A percentile compares a stretch with the other conserved stretches of the same genome.
Conservation (phyloP, 805 yeast genomes). For the Saccharomycopsis amapae region DNA sequence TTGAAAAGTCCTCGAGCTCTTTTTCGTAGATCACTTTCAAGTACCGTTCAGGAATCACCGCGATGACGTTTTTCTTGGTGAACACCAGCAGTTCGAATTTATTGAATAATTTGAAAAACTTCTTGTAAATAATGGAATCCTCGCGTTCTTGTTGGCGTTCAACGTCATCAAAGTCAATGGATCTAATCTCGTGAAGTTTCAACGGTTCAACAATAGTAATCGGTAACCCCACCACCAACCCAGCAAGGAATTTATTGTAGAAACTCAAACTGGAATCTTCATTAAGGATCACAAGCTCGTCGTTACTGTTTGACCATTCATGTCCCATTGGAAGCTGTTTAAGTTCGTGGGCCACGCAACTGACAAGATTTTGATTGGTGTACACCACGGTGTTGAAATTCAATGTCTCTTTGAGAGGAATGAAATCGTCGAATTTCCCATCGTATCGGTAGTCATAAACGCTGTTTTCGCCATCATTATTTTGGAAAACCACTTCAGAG, state of each 20-base stretch:
- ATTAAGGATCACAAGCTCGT: slow-evolving; percentile 10
- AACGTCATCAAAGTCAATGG: slow-evolving; percentile 10
- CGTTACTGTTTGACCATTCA: slow-evolving; percentile 11
- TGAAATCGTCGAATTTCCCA: slow-evolving; percentile 13
- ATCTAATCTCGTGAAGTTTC: slow-evolving; percentile 4
- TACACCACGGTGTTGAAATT: slow-evolving; percentile 19
- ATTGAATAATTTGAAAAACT: background rate
- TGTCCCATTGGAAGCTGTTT: slow-evolving; percentile 13
- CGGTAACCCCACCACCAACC: slow-evolving; percentile 7
- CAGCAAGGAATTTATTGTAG: slow-evolving; percentile 15
- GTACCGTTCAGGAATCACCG: slow-evolving; percentile 14
- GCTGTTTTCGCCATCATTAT: background rate
- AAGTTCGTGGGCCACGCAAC: slow-evolving; percentile 17
- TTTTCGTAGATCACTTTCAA: slow-evolving; percentile 1
- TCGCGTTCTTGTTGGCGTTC: slow-evolving; percentile 5
- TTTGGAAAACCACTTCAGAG: background rate
- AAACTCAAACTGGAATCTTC: slow-evolving; percentile 12
- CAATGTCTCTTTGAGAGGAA: slow-evolving; percentile 17
- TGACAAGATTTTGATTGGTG: slow-evolving; percentile 17
- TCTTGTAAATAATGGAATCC: background rate
- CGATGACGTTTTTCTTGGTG: slow-evolving; percentile 2
- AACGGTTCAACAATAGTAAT: slow-evolving; percentile 16
- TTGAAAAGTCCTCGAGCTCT: background rate
- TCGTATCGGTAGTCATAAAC: slow-evolving; percentile 8
- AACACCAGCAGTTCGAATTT: no score